phyloP scores from a whole-genome alignment of 805 yeast genomes.

The Yarrowia osloensis region DNA sequence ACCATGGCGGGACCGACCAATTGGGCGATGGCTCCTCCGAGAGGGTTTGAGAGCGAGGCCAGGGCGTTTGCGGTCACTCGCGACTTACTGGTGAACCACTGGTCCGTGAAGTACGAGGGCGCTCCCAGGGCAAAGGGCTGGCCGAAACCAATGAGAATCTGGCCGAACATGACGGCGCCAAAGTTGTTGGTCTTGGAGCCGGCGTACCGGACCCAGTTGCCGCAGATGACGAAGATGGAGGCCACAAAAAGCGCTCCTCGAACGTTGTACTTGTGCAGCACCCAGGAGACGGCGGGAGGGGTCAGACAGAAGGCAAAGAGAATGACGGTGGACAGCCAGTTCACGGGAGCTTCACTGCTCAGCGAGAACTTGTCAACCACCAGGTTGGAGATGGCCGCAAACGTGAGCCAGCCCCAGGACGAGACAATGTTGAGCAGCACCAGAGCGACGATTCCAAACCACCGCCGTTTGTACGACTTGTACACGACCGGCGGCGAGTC shows the following conservation, averaged over 20 bases:
- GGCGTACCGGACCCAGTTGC: conserved; percentile 42
- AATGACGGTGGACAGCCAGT: conserved; percentile 43
- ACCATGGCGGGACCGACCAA: conserved; percentile 43
- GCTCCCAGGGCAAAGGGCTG: conserved; percentile 43
- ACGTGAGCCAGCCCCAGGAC: conserved; percentile 44
- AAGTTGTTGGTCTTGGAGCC: conserved; percentile 38
- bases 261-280: conserved; percentile 36
- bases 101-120: conserved; percentile 41
- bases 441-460: conserved; percentile 41
- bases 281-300: conserved; percentile 39
- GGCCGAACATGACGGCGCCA: conserved; percentile 43
- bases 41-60: conserved; percentile 42
- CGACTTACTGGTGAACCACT: conserved; percentile 42
- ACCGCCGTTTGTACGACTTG: conserved; percentile 40
- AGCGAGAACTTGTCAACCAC: conserved; percentile 36
- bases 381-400: conserved; percentile 40
- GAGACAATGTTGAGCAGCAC: conserved; percentile 39
- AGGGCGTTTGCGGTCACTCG: conserved; percentile 44
- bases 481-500: conserved; percentile 30
- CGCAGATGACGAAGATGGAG: conserved; percentile 37
- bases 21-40: conserved; percentile 44
- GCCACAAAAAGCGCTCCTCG: conserved; percentile 37
- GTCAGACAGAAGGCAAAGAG: conserved; percentile 39
- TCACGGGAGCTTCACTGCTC: conserved; percentile 38
- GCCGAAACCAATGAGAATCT: conserved; percentile 42